A percentile compares a stretch with the other conserved stretches of the same genome.
These are phyloP conservation scores for Dactylella cylindrospora DNA, from an alignment of 2,329 filamentous ascomycete species.

Conservation along the genomic window DNA sequence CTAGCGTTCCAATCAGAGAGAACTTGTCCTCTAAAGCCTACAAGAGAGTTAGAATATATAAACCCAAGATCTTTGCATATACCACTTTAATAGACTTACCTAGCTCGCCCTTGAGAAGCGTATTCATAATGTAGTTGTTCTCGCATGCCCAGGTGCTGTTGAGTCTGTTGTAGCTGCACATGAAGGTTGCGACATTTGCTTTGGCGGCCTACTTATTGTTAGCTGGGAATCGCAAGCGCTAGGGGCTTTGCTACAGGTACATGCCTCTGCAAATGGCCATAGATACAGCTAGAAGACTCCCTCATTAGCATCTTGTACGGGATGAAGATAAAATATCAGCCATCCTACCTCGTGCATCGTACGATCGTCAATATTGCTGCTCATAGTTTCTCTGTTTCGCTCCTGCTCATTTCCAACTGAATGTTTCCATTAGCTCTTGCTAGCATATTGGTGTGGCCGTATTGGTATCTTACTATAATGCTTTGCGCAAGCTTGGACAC, in stretches of 20 bases:
- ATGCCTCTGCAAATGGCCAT: constrained; percentile 53
- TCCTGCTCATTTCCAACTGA: constrained; percentile 63
- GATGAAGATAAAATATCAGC: constrained; percentile 54
- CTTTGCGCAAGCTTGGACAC: constrained; percentile 81
- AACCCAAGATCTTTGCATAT: neutral
- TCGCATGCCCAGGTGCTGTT: constrained; percentile 81
- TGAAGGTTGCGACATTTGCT: constrained; percentile 44
- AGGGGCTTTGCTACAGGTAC: neutral
- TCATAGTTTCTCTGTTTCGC: constrained; percentile 61
- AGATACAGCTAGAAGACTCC: constrained; percentile 64
- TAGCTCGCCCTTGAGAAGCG: constrained; percentile 60
- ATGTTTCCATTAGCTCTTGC: constrained; percentile 67
- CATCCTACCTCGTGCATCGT: constrained; percentile 58
- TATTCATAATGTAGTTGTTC: constrained; percentile 74
- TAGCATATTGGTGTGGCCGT: constrained; percentile 61
- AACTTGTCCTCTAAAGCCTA: constrained; percentile 39
- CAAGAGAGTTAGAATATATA: no score
- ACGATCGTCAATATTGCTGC: constrained; percentile 63
- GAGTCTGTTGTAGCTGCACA: constrained; percentile 70
- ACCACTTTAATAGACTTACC: constrained; percentile 5
- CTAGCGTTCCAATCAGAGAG: constrained; percentile 64
- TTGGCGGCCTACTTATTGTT: constrained; percentile 14
- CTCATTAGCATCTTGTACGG: constrained; percentile 66
- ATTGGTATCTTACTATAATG: constrained; percentile 36
- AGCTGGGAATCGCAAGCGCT: neutral